Evolutionary conservation across 345 rosid species (phyloP).

Genomic region (Camelina sativa): DNA sequence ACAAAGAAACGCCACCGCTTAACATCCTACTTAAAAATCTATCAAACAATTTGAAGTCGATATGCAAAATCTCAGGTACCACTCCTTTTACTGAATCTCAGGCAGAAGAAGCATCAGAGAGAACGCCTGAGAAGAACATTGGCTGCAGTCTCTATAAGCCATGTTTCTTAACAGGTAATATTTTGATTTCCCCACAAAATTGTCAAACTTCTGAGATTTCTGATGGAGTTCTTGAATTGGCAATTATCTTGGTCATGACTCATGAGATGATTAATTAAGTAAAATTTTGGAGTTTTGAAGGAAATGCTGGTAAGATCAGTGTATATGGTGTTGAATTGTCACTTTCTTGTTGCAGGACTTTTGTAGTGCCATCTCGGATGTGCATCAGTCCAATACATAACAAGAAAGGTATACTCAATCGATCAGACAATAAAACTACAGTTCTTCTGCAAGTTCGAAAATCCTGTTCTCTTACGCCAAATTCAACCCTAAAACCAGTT

Average conservation of each 20-base stretch:
- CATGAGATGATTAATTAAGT: neutral
- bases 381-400: slow-evolving; percentile 92
- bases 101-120: slow-evolving; percentile 25
- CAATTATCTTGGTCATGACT: neutral
- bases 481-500: neutral
- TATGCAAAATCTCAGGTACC: slow-evolving; percentile 46
- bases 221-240: slow-evolving; percentile 5
- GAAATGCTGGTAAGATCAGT: neutral
- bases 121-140: no score
- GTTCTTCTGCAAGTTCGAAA: neutral
- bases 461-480: neutral
- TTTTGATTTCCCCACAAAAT: neutral
- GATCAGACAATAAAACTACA: slow-evolving; percentile 46
- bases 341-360: slow-evolving; percentile 60
- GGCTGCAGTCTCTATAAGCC: slow-evolving; percentile 46
- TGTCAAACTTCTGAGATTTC: neutral
- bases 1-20: slow-evolving; percentile 70
- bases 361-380: slow-evolving; percentile 92
- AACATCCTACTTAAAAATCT: slow-evolving; percentile 57
- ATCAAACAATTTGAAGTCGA: slow-evolving; percentile 58
- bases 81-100: slow-evolving; percentile 5
- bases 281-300: neutral
- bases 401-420: slow-evolving; percentile 70
- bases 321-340: neutral
- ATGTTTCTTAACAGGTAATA: slow-evolving; percentile 70